Evolutionary conservation across 169 alveolate genomes (phyloP), one percentile per base, ranked within the genome.

Genomic region (Plasmodium vivax): DNA sequence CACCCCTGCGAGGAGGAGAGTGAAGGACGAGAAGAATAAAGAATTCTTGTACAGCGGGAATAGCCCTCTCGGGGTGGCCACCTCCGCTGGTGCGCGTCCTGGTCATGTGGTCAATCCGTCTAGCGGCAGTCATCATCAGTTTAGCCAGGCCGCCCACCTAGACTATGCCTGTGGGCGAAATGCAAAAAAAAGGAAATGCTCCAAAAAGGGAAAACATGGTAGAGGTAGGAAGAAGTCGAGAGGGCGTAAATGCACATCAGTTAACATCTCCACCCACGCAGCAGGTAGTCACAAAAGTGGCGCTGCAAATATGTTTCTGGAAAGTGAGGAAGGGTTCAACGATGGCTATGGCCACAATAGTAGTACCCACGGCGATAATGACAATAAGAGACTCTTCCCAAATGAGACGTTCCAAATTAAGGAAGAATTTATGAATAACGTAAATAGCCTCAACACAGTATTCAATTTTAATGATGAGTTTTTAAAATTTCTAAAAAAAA

Each of bases 401-500:
- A 90, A 90, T 90, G 94, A 90, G 47, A 41, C 83, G 7, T 90
- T 80, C 68, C 75, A 51, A 71, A 71, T 58, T 90, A 90, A 90
- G 30, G 91, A 90, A 27, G 94, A 90, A 43, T 90, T 90, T 81
- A 58, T 90, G 91, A 82, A 79, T 41, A 79, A 81, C 82, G 84
- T 90, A 30, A 90, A 90, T 41, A 90, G 83, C 27, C 30, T 90
- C 23, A 90, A 90, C 43, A 90, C 94, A 38, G 91, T 90, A 71
- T 90, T 81, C 73, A 90, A 90, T 81, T 90, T 90, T 73, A 90
- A 90, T 36, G 84, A 90, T 16, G 94, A 90, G 41, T 90, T 90
- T 62, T 56, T 90, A 58, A 79, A 38, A 41, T 90, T 90, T 82
- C 45, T 90, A 56, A 32, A 32, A 27, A 90, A 43, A 82, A 90